phyloP scores from a whole-genome alignment of 2,329 filamentous ascomycete species.

The Apiospora aurea region DNA sequence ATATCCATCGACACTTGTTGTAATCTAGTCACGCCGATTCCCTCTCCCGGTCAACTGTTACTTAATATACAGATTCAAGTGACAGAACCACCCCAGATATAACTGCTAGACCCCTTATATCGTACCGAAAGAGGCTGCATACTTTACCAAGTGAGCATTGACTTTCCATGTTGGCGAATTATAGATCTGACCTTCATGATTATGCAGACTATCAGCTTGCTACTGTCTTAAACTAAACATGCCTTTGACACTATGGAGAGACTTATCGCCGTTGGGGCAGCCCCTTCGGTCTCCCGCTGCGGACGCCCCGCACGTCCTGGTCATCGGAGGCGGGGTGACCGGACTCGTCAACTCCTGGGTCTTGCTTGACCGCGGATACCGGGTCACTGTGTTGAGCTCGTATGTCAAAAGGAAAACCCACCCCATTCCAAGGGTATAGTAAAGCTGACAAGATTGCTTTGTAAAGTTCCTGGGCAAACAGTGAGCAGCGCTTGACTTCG shows the following conservation, averaged over 20 bases:
- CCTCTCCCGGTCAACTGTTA: background rate
- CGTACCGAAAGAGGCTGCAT: background rate
- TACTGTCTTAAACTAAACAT: slow-evolving; percentile 29
- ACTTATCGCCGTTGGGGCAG: slow-evolving; percentile 40
- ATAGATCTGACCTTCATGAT: background rate
- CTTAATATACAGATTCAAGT: background rate
- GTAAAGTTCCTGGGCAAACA: slow-evolving; percentile 49
- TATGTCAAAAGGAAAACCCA: slow-evolving; percentile 14
- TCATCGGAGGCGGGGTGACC: slow-evolving; percentile 43
- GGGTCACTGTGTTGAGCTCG: slow-evolving; percentile 50
- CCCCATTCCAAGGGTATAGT: background rate
- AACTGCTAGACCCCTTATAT: background rate
- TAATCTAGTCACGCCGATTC: background rate
- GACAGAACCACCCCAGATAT: background rate
- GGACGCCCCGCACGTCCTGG: slow-evolving; percentile 40
- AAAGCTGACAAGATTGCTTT: background rate
- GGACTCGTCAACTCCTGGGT: slow-evolving; percentile 48
- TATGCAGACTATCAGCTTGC: background rate
- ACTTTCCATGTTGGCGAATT: background rate
- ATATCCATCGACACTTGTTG: background rate
- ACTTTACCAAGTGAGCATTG: background rate
- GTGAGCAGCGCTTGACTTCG: slow-evolving; percentile 48
- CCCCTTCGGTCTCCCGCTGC: slow-evolving; percentile 37
- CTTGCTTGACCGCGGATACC: slow-evolving; percentile 52
- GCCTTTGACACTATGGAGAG: slow-evolving; percentile 42